Percentiles rank a stretch among this genome's conserved stretches.
Conservation (phyloP, 2,329 filamentous ascomycete species). For the Cadophora gregata region DNA sequence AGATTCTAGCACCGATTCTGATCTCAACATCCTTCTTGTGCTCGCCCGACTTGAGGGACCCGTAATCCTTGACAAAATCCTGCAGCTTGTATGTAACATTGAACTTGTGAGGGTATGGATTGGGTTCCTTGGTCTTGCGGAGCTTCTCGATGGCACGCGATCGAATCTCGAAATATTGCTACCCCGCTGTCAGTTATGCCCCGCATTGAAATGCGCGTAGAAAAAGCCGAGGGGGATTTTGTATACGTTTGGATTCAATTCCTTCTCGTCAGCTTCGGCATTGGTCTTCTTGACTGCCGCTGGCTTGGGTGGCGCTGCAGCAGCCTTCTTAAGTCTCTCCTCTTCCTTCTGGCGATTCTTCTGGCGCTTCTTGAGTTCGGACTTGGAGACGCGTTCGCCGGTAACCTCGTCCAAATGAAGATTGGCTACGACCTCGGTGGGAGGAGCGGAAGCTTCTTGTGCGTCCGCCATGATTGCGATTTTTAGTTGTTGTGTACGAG, state of each 20-base stretch:
- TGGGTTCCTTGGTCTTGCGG: constrained; percentile 73
- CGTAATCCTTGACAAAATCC: constrained; percentile 80
- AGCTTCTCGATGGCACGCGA: constrained; percentile 81
- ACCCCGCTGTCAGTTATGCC: constrained; percentile 32
- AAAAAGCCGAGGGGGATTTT: neutral
- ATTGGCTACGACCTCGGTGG: constrained; percentile 40
- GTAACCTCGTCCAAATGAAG: constrained; percentile 91
- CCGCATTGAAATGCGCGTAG: neutral
- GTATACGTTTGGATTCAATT: constrained; percentile 76
- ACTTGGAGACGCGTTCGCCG: constrained; percentile 85
- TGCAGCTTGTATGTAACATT: constrained; percentile 81
- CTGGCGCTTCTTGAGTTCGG: constrained; percentile 91
- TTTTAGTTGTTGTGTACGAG: constrained; percentile 22
- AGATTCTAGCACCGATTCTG: constrained; percentile 83
- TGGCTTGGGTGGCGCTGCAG: constrained; percentile 65
- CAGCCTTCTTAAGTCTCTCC: constrained; percentile 87
- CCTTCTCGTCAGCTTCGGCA: constrained; percentile 66
- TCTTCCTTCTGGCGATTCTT: constrained; percentile 89
- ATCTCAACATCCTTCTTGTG: constrained; percentile 76
- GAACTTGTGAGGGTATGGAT: constrained; percentile 95
- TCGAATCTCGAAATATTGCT: constrained; percentile 97
- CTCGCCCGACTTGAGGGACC: constrained; percentile 87
- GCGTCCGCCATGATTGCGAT: constrained; percentile 43
- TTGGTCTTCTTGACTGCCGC: constrained; percentile 62
- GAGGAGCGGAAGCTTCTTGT: constrained; percentile 30